These are phyloP conservation scores for Trametes sp. DNA, from an alignment of 1,284 basidiomycete genomes.

Conservation along the genomic window DNA sequence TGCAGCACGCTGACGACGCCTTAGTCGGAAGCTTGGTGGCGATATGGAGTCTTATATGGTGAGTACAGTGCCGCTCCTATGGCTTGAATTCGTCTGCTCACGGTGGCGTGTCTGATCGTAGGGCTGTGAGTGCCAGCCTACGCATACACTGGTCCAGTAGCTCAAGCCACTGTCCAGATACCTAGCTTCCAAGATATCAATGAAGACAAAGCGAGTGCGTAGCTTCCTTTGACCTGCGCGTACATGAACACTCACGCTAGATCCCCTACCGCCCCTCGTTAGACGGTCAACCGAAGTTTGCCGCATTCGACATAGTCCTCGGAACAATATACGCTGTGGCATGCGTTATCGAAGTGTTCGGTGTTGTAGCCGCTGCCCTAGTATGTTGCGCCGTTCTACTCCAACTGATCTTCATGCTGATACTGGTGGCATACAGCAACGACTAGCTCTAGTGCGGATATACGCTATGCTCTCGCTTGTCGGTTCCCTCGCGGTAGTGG, in stretches of 20 bases:
- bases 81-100: background rate
- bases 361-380: conserved; percentile 57
- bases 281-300: conserved; percentile 59
- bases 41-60: conserved; percentile 71
- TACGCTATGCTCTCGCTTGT: conserved; percentile 63
- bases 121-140: conserved; percentile 54
- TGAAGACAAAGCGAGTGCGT: conserved; percentile 57
- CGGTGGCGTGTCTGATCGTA: conserved; percentile 33
- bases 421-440: conserved; percentile 56
- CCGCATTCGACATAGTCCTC: conserved; percentile 64
- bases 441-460: conserved; percentile 57
- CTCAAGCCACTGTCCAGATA: conserved; percentile 50
- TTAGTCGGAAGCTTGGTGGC: conserved; percentile 56
- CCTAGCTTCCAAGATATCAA: conserved; percentile 62
- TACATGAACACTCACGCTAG: background rate
- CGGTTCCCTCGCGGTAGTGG: conserved; percentile 60
- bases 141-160: background rate
- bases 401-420: background rate
- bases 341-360: conserved; percentile 64
- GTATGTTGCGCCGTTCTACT: conserved; percentile 49
- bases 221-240: background rate
- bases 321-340: conserved; percentile 62
- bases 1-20: background rate
- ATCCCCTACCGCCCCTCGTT: background rate
- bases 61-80: background rate